Base-by-base conservation (phyloP, 2,329 filamentous ascomycete species). In the Sarocladium brachiariae region DNA sequence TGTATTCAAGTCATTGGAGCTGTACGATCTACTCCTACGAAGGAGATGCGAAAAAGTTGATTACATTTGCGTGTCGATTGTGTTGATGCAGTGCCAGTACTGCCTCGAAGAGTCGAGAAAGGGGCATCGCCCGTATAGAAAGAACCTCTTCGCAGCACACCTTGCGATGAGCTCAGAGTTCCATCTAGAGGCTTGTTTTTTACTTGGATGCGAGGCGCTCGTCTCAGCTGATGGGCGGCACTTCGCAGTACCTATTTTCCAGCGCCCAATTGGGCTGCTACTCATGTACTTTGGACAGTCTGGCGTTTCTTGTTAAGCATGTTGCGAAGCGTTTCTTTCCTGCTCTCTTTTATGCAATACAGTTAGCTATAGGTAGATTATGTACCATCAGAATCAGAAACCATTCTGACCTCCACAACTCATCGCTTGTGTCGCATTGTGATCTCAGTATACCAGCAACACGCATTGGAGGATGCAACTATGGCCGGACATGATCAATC, bases 11-110 rank as follows among this genome's bases (percentile, higher is more conserved):
- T 47, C 11, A 16, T 33, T 33, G 24, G 19, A 30, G 37, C 34
- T 53, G 51, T 53, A 53, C 38, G 51, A 53, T 53, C 46, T 50
- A 50, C 34, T 41, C 27, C 43, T 18, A 10, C 16, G 31, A 16
- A 21, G 43, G 43, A 49, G 46, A 46, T 31, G 4, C 16, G 25
- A 47, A 47, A n/a, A 47, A 47, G n/a, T 33, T 33, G 13, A 16
- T 33, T 16, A 16, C 11, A 47, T 19, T 47, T 33, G 43, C 43
- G 19, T 47, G 5, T 16, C 8, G 10, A 19, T 25, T 16, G n/a
- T 43, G 16, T n/a, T 27, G 3, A 14, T 14, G 4, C 6, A 19
- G 21, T 16, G 8, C 11, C 21, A 3, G 4, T 7, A 10, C 37
- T 39, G 37, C 14, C 7, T 39, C 4, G 8, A 10, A 19, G 23